Evolutionary conservation across 2,329 filamentous ascomycete genomes (phyloP), one percentile per base, ranked within the genome.

Genomic region (Fusarium tanahbumbuense): DNA sequence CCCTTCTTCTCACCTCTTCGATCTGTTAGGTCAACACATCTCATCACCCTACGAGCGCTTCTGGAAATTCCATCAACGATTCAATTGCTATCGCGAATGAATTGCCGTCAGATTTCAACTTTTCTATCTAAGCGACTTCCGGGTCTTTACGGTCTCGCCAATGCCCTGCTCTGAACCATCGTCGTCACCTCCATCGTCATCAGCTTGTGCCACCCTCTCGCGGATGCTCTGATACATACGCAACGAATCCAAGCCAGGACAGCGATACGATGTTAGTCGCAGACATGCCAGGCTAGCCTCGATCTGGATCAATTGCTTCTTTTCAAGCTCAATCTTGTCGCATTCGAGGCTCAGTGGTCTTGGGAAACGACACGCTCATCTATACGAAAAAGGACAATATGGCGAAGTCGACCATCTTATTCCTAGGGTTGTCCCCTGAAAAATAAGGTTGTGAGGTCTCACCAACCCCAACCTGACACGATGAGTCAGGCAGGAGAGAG

Each of bases 111-210:
- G 44, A 25, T 32, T 32, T 44, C 42, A 6, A 23, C 16, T 30
- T 50, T 55, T 28, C n/a, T 50, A 32, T 45, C 44, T 56, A 34
- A 46, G 47, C 59, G 55, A 68, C n/a, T 42, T 44, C 30, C 13
- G 15, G 25, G 55, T 27, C 25, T 68, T 32, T 49, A 30, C 45
- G 45, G 44, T 53, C 47, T 68, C 68, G 56, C 48, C 64, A 65
- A 65, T 68, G 64, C 56, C 68, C 55, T 53, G 42, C 22, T 34
- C 25, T 16, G 30, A 60, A 49, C 37, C 28, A 69, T 61, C 37
- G 60, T 71, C 68, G 61, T 70, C 67, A 70, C 53, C 66, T 46
- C 53, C 56, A 66, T 60, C 68, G 68, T 71, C 68, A 71, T 61
- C 68, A 44, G 60, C 52, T 69, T 69, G 64, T 69, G 64, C 64